Evolutionary conservation across 768 basidiomycete species (phyloP).

Genomic region (Hypsizygus marmoreus): DNA sequence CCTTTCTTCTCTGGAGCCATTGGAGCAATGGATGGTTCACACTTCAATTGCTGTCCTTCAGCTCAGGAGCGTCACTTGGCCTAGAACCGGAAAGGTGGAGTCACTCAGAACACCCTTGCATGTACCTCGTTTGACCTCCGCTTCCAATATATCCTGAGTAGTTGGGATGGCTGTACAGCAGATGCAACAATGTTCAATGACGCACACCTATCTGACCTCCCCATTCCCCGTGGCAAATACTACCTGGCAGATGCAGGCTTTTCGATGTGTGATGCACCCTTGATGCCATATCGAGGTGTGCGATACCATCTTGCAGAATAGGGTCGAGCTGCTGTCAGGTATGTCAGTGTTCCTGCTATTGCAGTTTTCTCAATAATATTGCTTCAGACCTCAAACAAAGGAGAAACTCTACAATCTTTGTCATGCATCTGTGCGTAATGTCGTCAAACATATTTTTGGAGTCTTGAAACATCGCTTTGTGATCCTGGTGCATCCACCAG

Average conservation of each 20-base stretch:
- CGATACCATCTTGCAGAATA: conserved; percentile 2
- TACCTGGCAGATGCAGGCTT: no score
- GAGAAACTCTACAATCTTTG: not conserved
- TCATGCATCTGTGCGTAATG: not conserved
- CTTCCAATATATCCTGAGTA: not conserved
- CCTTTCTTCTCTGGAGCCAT: conserved; percentile 35
- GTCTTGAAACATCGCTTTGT: not conserved
- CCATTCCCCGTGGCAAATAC: not conserved
- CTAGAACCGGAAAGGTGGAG: not conserved
- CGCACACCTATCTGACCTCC: no score
- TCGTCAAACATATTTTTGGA: not conserved
- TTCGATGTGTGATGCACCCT: not conserved
- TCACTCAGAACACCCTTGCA: not conserved
- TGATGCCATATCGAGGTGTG: conserved; percentile 1
- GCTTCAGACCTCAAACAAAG: not conserved
- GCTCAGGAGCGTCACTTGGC: conserved; percentile 14
- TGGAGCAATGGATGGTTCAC: conserved; percentile 36
- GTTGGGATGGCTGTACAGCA: no score
- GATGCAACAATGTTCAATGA: no score
- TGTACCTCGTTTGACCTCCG: not conserved
- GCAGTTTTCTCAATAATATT: no score
- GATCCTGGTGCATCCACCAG: not conserved
- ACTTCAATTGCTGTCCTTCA: conserved; percentile 24
- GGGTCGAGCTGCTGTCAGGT: not conserved
- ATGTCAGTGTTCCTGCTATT: no score